These are phyloP conservation scores for Aspergillus oerlinghausenensis DNA, from an alignment of 2,329 filamentous ascomycete genomes.

Conservation along the genomic window DNA sequence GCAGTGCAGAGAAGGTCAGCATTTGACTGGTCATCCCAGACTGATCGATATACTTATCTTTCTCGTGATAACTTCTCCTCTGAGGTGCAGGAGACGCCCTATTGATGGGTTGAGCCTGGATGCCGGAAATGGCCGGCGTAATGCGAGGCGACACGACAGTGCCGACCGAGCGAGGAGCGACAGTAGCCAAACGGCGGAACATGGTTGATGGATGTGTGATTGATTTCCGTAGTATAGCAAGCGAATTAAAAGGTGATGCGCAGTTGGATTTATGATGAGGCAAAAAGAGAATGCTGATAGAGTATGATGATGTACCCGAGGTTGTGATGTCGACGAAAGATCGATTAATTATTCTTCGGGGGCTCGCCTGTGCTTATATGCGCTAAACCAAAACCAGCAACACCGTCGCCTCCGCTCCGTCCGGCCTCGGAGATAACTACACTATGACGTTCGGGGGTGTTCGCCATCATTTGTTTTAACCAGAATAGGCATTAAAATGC, in stretches of 20 bases:
- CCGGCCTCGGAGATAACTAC: conserved; percentile 10
- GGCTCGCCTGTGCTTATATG: not conserved
- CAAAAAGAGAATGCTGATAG: not conserved
- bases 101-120: conserved; percentile 39
- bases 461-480: not conserved
- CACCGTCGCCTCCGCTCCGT: conserved; percentile 12
- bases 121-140: conserved; percentile 44
- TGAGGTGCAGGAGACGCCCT: conserved; percentile 35
- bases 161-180: conserved; percentile 50
- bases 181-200: conserved; percentile 55
- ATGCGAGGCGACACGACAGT: conserved; percentile 46
- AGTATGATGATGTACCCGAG: not conserved
- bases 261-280: conserved; percentile 3
- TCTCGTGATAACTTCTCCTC: conserved; percentile 58
- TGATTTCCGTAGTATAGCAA: conserved; percentile 15
- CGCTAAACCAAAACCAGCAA: conserved; percentile 9
- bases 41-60: conserved; percentile 48
- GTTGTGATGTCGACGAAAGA: conserved; percentile 7
- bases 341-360: conserved; percentile 8
- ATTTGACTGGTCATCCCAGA: not conserved
- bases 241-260: conserved; percentile 19
- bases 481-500: not conserved
- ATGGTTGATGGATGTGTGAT: conserved; percentile 34
- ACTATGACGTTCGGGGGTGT: not conserved
- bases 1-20: conserved; percentile 41